phyloP scores from a whole-genome alignment of 495 filamentous ascomycete species.

The Trichocladium uniseriatum region DNA sequence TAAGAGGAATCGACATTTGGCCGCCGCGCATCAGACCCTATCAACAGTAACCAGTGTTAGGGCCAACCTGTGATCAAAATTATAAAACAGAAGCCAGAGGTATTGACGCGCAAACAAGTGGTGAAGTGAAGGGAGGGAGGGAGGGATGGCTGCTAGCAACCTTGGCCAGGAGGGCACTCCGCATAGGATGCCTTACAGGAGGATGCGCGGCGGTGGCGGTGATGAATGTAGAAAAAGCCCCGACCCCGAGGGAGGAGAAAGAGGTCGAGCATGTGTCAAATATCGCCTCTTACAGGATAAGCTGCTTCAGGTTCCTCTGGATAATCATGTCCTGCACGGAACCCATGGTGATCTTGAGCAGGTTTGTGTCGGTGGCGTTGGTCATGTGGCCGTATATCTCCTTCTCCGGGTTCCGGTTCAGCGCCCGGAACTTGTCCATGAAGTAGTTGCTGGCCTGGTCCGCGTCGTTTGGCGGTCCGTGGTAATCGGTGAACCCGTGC shows the following conservation, averaged over 20 bases:
- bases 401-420: constrained; percentile 76
- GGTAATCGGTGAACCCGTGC: constrained; percentile 88
- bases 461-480: constrained; percentile 41
- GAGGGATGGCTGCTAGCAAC: neutral
- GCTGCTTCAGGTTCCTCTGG: constrained; percentile 87
- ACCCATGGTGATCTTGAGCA: constrained; percentile 94
- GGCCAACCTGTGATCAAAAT: neutral
- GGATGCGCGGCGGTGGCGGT: neutral
- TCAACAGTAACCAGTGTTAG: constrained; percentile 9
- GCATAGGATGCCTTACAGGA: constrained; percentile 2
- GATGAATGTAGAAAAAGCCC: neutral
- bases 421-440: constrained; percentile 75
- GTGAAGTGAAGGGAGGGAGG: no score
- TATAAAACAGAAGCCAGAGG: neutral
- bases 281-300: constrained; percentile 67
- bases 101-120: constrained; percentile 10
- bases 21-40: constrained; percentile 7
- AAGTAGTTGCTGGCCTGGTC: constrained; percentile 72
- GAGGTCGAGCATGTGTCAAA: neutral
- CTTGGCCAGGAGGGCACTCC: neutral
- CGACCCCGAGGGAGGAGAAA: neutral
- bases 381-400: constrained; percentile 93
- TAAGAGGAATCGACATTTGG: neutral
- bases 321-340: constrained; percentile 99
- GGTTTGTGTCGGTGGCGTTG: constrained; percentile 89